A percentile compares a stretch with the other conserved stretches of the same genome.
phyloP scores from a whole-genome alignment of 2,329 filamentous ascomycete genomes.

The Xylaria sp. region DNA sequence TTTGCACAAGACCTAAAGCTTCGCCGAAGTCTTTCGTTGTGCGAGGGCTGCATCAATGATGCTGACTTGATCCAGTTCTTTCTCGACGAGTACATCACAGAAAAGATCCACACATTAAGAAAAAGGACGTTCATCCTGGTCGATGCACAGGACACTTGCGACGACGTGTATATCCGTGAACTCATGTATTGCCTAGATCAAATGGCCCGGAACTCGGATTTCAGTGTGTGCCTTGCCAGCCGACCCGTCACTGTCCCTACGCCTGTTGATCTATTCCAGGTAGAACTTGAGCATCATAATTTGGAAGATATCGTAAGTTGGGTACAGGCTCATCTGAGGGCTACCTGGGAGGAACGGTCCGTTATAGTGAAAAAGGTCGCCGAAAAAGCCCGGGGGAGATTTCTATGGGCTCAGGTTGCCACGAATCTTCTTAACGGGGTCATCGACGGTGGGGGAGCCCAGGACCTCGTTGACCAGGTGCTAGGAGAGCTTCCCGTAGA shows the following conservation, averaged over 20 bases:
- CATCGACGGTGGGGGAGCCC: constrained; percentile 2
- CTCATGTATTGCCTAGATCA: constrained; percentile 9
- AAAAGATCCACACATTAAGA: background rate
- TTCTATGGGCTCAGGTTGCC: constrained; percentile 17
- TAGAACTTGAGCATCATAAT: constrained; percentile 13
- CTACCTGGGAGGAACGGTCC: background rate
- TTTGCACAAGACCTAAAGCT: constrained; percentile 11
- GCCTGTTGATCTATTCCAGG: constrained; percentile 3
- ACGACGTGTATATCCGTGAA: constrained; percentile 13
- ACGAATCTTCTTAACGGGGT: constrained; percentile 13
- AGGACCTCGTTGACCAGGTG: constrained; percentile 3
- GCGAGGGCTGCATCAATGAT: constrained; percentile 1
- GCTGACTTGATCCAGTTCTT: constrained; percentile 11
- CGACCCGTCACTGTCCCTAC: constrained; percentile 3
- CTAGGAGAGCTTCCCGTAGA: constrained; percentile 10
- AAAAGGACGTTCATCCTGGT: constrained; percentile 18
- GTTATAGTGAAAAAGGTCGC: constrained; percentile 1
- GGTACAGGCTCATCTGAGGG: constrained; percentile 7
- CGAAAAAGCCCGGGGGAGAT: constrained; percentile 9
- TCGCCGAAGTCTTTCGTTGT: constrained; percentile 5
- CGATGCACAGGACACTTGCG: constrained; percentile 7
- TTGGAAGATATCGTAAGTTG: constrained; percentile 9
- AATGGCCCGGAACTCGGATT: constrained; percentile 11
- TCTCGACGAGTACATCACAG: constrained; percentile 10
- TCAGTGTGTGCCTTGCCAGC: constrained; percentile 15